Evolutionary conservation across 2,329 filamentous ascomycete genomes (phyloP).

Genomic region (Trichophyton schoenleinii): DNA sequence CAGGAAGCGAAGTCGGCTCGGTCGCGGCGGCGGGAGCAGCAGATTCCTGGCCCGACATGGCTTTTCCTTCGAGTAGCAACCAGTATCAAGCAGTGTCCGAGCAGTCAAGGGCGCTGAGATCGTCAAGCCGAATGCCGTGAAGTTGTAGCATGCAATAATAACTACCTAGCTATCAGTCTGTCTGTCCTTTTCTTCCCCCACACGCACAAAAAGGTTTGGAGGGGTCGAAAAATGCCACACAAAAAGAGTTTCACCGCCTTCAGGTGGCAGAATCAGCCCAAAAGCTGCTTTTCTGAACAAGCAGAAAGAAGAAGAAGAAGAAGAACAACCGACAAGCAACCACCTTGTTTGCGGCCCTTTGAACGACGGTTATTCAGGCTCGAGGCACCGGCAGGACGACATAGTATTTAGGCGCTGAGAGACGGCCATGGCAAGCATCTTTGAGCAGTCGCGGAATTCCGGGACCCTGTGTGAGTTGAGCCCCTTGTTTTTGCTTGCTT

Average conservation of each 20-base stretch:
- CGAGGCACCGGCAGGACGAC: background rate
- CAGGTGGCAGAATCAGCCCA: slow-evolving; percentile 25
- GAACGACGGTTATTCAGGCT: background rate
- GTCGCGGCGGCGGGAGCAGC: slow-evolving; percentile 14
- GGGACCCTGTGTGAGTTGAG: slow-evolving; percentile 68
- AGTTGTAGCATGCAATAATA: too few species aligned
- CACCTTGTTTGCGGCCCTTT: background rate
- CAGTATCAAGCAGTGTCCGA: background rate
- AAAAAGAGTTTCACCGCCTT: slow-evolving; percentile 25
- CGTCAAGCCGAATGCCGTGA: too few species aligned
- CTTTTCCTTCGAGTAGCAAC: background rate
- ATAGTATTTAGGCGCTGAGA: background rate
- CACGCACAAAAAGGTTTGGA: background rate
- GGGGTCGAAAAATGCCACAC: slow-evolving; percentile 6
- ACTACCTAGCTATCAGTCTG: too few species aligned
- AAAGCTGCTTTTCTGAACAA: background rate
- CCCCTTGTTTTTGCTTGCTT: background rate
- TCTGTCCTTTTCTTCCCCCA: background rate
- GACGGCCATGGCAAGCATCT: slow-evolving; percentile 74
- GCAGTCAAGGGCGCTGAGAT: too few species aligned
- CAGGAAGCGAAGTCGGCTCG: slow-evolving; percentile 24
- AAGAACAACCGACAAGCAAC: background rate
- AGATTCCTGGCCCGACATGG: slow-evolving; percentile 13
- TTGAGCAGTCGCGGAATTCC: slow-evolving; percentile 81
- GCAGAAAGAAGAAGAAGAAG: too few species aligned